Percentiles rank a stretch among this genome's conserved stretches.
Conservation (phyloP, 768 basidiomycete genomes). For the Hirschioporus abietinus region DNA sequence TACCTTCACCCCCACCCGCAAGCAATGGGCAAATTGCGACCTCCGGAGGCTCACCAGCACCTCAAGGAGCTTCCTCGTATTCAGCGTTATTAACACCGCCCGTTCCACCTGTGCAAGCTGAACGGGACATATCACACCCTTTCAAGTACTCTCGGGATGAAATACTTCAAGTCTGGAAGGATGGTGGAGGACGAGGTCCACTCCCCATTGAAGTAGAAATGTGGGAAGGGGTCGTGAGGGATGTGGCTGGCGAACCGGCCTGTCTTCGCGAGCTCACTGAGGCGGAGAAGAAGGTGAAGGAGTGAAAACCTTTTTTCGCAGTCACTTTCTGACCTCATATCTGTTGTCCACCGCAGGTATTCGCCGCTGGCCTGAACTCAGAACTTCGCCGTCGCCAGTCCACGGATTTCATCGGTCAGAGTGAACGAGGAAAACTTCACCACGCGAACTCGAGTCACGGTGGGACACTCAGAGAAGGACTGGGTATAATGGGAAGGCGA, state of each 20-base stretch:
- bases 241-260: slow-evolving; percentile 65
- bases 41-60: slow-evolving; percentile 15
- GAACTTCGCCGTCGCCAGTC: slow-evolving; percentile 84
- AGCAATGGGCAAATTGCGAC: slow-evolving; percentile 6
- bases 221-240: slow-evolving; percentile 86
- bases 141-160: slow-evolving; percentile 87
- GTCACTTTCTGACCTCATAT: slow-evolving; percentile 13
- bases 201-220: slow-evolving; percentile 83
- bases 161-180: slow-evolving; percentile 76
- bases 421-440: slow-evolving; percentile 55
- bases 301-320: slow-evolving; percentile 9
- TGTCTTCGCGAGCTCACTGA: slow-evolving; percentile 77
- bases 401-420: slow-evolving; percentile 49
- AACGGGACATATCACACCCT: slow-evolving; percentile 63
- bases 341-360: slow-evolving; percentile 47
- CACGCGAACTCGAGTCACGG: slow-evolving; percentile 41
- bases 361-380: slow-evolving; percentile 78
- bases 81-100: slow-evolving; percentile 63
- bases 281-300: slow-evolving; percentile 79
- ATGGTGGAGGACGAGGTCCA: slow-evolving; percentile 66
- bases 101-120: slow-evolving; percentile 44
- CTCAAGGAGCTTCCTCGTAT: slow-evolving; percentile 57
- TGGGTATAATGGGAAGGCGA: slow-evolving; percentile 50
- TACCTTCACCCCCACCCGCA: slow-evolving; percentile 52
- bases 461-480: slow-evolving; percentile 62